phyloP scores from a whole-genome alignment of 2,329 filamentous ascomycete genomes.

The Neonectria magnoliae region DNA sequence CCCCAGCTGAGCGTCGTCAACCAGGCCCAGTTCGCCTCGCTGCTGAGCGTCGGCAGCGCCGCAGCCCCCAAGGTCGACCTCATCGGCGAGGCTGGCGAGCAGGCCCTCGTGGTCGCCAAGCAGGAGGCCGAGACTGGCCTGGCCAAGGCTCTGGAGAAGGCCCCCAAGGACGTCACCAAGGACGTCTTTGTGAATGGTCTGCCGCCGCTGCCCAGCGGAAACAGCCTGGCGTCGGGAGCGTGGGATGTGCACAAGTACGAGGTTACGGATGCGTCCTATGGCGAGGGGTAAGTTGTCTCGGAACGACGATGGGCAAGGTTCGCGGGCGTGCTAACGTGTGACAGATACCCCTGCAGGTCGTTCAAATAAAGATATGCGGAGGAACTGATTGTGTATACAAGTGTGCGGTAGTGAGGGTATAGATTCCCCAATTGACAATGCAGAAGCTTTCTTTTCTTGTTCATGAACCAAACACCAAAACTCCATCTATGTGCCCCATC shows the following conservation, averaged over 20 bases:
- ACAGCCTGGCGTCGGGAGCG: slow-evolving; percentile 61
- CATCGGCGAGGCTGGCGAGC: slow-evolving; percentile 68
- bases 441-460: slow-evolving; percentile 39
- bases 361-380: slow-evolving; percentile 58
- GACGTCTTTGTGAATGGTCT: slow-evolving; percentile 81
- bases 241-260: slow-evolving; percentile 77
- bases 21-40: slow-evolving; percentile 85
- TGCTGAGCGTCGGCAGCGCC: slow-evolving; percentile 86
- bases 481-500: slow-evolving; percentile 15
- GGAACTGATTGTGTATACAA: slow-evolving; percentile 45
- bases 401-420: slow-evolving; percentile 42
- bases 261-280: slow-evolving; percentile 75
- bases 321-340: slow-evolving; percentile 31
- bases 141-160: slow-evolving; percentile 74
- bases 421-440: slow-evolving; percentile 45
- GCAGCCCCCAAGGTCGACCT: slow-evolving; percentile 84
- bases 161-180: slow-evolving; percentile 62
- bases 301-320: not conserved
- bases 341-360: slow-evolving; percentile 71
- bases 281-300: slow-evolving; percentile 67
- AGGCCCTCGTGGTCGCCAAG: slow-evolving; percentile 78
- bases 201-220: slow-evolving; percentile 85
- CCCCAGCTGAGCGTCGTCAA: slow-evolving; percentile 81
- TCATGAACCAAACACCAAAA: slow-evolving; percentile 14
- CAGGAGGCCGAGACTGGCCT: slow-evolving; percentile 80